Percentiles rank a stretch among this genome's conserved stretches.
These are phyloP conservation scores for Solanum gracilifrons DNA, from an alignment of 257 asterid genomes.

Conservation along the genomic window DNA sequence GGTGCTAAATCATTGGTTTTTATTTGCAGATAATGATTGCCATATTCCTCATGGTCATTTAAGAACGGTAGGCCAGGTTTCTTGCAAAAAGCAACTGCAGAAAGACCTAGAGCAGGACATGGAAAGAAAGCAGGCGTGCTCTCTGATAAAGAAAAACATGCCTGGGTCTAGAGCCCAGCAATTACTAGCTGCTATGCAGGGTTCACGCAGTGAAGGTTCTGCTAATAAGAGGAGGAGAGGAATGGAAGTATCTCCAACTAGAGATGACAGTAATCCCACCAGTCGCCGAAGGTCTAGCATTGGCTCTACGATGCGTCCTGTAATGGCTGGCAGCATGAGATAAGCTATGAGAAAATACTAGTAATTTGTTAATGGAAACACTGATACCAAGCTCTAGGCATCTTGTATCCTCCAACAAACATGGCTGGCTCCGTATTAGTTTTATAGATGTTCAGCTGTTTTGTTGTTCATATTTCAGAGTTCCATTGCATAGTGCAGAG, in stretches of 20 bases:
- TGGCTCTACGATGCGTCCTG: constrained; percentile 8
- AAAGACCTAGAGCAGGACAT: constrained; percentile 39
- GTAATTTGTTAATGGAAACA: not conserved
- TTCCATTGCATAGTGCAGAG: not conserved
- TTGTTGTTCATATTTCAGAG: not conserved
- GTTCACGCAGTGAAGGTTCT: constrained; percentile 28
- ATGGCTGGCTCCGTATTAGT: not conserved
- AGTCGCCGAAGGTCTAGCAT: constrained; percentile 10
- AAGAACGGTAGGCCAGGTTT: constrained; percentile 9
- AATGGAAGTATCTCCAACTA: constrained; percentile 7
- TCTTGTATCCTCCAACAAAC: not conserved
- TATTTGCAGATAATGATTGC: constrained; percentile 26
- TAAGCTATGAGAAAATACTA: not conserved
- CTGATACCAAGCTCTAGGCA: not conserved
- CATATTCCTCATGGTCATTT: constrained; percentile 27
- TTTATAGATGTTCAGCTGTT: not conserved
- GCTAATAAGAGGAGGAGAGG: constrained; percentile 40
- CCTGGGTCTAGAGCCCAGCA: constrained; percentile 48
- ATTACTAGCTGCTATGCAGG: constrained; percentile 43
- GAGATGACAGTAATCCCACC: constrained; percentile 7
- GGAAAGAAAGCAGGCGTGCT: constrained; percentile 43
- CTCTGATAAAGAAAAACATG: constrained; percentile 31
- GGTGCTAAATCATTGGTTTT: not conserved
- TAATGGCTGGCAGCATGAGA: constrained; percentile 19
- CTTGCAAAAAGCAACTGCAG: constrained; percentile 61